These are phyloP conservation scores for Porogramme epimiltina DNA, from an alignment of 1,284 basidiomycete genomes.

Conservation along the genomic window DNA sequence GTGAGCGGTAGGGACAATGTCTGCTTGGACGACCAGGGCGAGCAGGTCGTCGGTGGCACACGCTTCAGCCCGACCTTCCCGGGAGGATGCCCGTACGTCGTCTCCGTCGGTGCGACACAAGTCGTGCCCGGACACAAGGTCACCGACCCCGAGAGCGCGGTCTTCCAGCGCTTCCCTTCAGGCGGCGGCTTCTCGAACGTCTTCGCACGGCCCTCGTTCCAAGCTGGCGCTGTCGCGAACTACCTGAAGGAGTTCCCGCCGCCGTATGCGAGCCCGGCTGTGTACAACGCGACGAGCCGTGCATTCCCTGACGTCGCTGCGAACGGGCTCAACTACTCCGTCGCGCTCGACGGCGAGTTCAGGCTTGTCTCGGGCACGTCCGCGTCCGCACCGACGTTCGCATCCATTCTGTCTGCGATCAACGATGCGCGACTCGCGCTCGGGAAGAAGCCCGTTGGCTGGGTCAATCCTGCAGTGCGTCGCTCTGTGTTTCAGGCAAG, in stretches of 20 bases:
- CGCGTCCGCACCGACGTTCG: slow-evolving; percentile 31
- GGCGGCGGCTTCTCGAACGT: slow-evolving; percentile 49
- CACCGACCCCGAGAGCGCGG: slow-evolving; percentile 52
- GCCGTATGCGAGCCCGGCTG: slow-evolving; percentile 31
- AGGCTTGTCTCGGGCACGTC: slow-evolving; percentile 49
- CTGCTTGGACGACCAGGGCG: slow-evolving; percentile 46
- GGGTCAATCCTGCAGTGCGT: slow-evolving; percentile 52
- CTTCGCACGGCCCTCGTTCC: slow-evolving; percentile 43
- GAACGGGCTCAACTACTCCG: slow-evolving; percentile 35
- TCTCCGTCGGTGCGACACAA: slow-evolving; percentile 59
- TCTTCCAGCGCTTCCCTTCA: slow-evolving; percentile 36
- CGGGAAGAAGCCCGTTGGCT: slow-evolving; percentile 50
- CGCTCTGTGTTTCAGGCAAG: slow-evolving; percentile 3
- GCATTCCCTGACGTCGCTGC: slow-evolving; percentile 50
- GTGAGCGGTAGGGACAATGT: slow-evolving; percentile 47
- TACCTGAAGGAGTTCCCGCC: slow-evolving; percentile 39
- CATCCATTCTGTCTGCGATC: slow-evolving; percentile 56
- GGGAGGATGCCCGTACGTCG: slow-evolving; percentile 57
- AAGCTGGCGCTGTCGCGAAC: slow-evolving; percentile 34
- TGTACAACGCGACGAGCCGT: slow-evolving; percentile 32
- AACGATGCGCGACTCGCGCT: slow-evolving; percentile 58
- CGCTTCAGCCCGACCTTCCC: slow-evolving; percentile 58
- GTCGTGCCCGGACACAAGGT: slow-evolving; percentile 40
- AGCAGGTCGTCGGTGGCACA: slow-evolving; percentile 33
- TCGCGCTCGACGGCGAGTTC: slow-evolving; percentile 30